These are phyloP conservation scores for Zymoseptoria tritici DNA, from an alignment of 2,329 filamentous ascomycete species.

Conservation along the genomic window DNA sequence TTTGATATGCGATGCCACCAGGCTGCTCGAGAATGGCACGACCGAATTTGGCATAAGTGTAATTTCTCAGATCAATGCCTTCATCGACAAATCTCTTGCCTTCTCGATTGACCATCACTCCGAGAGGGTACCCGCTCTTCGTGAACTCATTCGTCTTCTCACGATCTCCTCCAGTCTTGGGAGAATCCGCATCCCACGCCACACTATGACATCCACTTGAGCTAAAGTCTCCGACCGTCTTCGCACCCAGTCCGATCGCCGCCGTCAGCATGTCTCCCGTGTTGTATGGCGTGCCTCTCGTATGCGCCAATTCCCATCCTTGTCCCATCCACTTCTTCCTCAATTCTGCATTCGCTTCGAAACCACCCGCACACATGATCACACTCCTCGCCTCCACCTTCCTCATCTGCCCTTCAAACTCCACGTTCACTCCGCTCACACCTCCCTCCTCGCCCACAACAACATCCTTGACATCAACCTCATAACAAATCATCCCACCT, in stretches of 20 bases:
- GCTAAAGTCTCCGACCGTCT: slow-evolving; percentile 44
- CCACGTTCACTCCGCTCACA: slow-evolving; percentile 30
- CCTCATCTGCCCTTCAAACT: slow-evolving; percentile 19
- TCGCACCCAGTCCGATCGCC: slow-evolving; percentile 47
- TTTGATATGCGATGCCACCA: slow-evolving; percentile 52
- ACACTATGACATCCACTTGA: slow-evolving; percentile 60
- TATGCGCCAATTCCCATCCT: slow-evolving; percentile 55
- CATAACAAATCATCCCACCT: slow-evolving; percentile 42
- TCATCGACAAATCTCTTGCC: slow-evolving; percentile 61
- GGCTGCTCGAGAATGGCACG: slow-evolving; percentile 54
- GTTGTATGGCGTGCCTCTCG: slow-evolving; percentile 59
- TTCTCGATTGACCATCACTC: slow-evolving; percentile 54
- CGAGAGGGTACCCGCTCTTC: slow-evolving; percentile 61
- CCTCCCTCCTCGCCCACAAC: slow-evolving; percentile 28
- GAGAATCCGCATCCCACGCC: slow-evolving; percentile 58
- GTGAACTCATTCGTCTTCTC: slow-evolving; percentile 59
- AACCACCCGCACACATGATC: slow-evolving; percentile 55
- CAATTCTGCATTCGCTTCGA: slow-evolving; percentile 54
- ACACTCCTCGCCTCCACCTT: slow-evolving; percentile 36
- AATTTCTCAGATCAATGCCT: slow-evolving; percentile 57
- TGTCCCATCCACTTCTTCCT: slow-evolving; percentile 50
- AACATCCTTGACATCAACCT: slow-evolving; percentile 40
- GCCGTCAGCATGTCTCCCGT: slow-evolving; percentile 52
- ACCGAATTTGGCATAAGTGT: slow-evolving; percentile 61
- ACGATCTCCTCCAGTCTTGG: slow-evolving; percentile 48